Conservation (phyloP, 495 filamentous ascomycete species). For the Pyrenula massariospora region DNA sequence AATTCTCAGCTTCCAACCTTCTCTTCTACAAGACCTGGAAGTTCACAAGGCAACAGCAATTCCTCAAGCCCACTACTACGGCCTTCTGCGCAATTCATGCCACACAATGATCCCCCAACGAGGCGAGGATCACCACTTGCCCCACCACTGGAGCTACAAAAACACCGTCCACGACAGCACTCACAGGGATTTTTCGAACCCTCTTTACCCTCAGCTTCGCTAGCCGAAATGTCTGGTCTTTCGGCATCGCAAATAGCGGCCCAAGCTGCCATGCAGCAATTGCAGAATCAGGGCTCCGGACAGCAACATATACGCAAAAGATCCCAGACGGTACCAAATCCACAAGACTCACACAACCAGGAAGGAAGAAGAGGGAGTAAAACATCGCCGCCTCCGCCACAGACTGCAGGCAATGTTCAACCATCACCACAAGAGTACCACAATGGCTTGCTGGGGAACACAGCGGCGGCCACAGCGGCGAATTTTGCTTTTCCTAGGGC, state of each 20-base stretch:
- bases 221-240: slow-evolving; percentile 32
- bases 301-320: slow-evolving; percentile 50
- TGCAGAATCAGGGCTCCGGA: slow-evolving; percentile 27
- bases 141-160: slow-evolving; percentile 21
- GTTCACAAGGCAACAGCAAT: not conserved
- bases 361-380: slow-evolving; percentile 26
- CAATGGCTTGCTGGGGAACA: slow-evolving; percentile 55
- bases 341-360: slow-evolving; percentile 21
- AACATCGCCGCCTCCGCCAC: slow-evolving; percentile 33
- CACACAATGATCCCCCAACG: slow-evolving; percentile 25
- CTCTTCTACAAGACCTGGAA: not conserved
- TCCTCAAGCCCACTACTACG: slow-evolving; percentile 8
- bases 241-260: slow-evolving; percentile 82
- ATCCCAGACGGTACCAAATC: slow-evolving; percentile 52
- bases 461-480: slow-evolving; percentile 72
- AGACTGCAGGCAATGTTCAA: slow-evolving; percentile 43
- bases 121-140: slow-evolving; percentile 28
- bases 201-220: slow-evolving; percentile 58
- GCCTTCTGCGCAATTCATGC: slow-evolving; percentile 22
- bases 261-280: slow-evolving; percentile 76
- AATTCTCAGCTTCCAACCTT: not conserved
- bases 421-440: slow-evolving; percentile 44
- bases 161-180: slow-evolving; percentile 46
- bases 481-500: slow-evolving; percentile 74
- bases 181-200: slow-evolving; percentile 89